Conservation (phyloP, 768 basidiomycete species). For the Hygrophoropsis aurantiaca region DNA sequence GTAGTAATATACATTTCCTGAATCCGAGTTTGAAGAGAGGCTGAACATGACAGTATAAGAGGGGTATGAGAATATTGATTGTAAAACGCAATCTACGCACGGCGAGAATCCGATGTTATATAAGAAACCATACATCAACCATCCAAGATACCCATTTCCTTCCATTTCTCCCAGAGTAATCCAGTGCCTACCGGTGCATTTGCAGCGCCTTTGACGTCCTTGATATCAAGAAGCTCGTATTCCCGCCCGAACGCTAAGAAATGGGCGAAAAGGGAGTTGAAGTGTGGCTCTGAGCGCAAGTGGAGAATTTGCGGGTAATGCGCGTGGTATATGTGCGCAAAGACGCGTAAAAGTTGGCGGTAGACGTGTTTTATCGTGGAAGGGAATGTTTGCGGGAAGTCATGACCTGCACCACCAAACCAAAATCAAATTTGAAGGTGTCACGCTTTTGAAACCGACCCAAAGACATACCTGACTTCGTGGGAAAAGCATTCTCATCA, state of each 20-base stretch:
- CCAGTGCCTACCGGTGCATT: conserved; percentile 69
- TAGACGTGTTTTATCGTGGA: conserved; percentile 91
- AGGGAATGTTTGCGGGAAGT: conserved; percentile 87
- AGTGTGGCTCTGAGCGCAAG: conserved; percentile 90
- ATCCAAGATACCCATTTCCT: conserved; percentile 77
- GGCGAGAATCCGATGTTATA: too few relatives aligned
- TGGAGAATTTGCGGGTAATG: conserved; percentile 92
- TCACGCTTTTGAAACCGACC: not conserved
- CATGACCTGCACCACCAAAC: conserved; percentile 56
- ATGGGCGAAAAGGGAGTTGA: conserved; percentile 97
- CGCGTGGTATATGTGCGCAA: conserved; percentile 95
- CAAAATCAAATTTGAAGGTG: conserved; percentile 4
- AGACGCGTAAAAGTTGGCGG: conserved; percentile 93
- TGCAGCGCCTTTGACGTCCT: conserved; percentile 77
- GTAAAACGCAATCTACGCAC: too few relatives aligned
- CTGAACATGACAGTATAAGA: too few relatives aligned
- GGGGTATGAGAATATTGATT: too few relatives aligned
- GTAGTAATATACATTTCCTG: too few relatives aligned
- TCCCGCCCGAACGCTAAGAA: conserved; percentile 95
- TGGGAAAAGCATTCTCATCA: conserved; percentile 93
- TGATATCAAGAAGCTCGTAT: conserved; percentile 87
- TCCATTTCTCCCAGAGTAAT: conserved; percentile 86
- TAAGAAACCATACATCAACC: conserved; percentile 19
- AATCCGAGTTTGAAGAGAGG: too few relatives aligned
- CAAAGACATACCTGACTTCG: conserved; percentile 75